These are phyloP conservation scores for Podospora pseudocomata DNA, from an alignment of 495 filamentous ascomycete species.

Conservation along the genomic window DNA sequence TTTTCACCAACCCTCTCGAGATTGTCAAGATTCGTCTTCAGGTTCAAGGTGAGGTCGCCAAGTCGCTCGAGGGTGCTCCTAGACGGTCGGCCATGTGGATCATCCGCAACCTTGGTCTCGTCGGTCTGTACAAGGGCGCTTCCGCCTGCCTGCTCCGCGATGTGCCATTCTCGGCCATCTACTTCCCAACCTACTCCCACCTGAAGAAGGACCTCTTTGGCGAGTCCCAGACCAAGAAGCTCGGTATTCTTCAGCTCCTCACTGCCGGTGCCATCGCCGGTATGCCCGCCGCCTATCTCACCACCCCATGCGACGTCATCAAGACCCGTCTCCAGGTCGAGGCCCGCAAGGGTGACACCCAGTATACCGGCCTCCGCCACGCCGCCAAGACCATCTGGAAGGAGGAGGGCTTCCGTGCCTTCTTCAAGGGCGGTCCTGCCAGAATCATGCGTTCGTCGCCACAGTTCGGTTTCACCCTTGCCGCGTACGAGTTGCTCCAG, in stretches of 20 bases:
- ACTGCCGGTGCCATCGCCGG: constrained; percentile 94
- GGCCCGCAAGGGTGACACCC: constrained; percentile 86
- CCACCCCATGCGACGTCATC: constrained; percentile 97
- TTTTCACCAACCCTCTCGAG: constrained; percentile 96
- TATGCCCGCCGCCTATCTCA: constrained; percentile 97
- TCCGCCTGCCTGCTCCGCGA: constrained; percentile 92
- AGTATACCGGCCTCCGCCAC: constrained; percentile 83
- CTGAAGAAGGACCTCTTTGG: constrained; percentile 92
- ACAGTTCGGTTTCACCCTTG: constrained; percentile 96
- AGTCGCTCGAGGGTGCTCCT: constrained; percentile 76
- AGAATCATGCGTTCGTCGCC: constrained; percentile 91
- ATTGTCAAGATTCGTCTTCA: constrained; percentile 99
- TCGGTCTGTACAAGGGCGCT: constrained; percentile 97
- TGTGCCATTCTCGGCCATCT: constrained; percentile 96
- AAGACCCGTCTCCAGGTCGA: constrained; percentile 98
- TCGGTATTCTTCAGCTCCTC: constrained; percentile 87
- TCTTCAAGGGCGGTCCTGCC: constrained; percentile 97
- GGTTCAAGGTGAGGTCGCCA: constrained; percentile 93
- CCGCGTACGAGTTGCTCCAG: constrained; percentile 89
- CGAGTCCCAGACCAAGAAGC: constrained; percentile 81
- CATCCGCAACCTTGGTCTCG: constrained; percentile 87
- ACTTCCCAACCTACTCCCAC: constrained; percentile 95
- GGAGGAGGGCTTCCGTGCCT: constrained; percentile 90
- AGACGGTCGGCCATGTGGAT: constrained; percentile 96
- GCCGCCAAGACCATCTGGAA: constrained; percentile 75